Evolutionary conservation across 495 filamentous ascomycete genomes (phyloP).

Genomic region (Poronia punctata): DNA sequence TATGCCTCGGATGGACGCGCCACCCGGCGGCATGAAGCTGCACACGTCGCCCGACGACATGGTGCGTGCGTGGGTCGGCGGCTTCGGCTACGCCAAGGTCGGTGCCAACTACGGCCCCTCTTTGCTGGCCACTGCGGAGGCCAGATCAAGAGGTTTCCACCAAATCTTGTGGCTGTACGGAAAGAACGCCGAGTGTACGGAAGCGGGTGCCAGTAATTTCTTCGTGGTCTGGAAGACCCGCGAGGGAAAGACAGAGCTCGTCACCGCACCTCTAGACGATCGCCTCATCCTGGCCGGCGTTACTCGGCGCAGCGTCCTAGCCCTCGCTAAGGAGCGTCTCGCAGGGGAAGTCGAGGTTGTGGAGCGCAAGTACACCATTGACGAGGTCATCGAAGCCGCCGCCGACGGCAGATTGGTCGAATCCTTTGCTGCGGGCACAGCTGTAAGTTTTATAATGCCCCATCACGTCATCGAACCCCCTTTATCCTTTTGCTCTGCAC

Average conservation of each 20-base stretch:
- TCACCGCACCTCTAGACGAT: conserved; percentile 76
- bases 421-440: conserved; percentile 81
- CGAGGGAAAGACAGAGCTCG: conserved; percentile 60
- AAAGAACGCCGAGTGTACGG: conserved; percentile 65
- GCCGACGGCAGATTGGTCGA: conserved; percentile 74
- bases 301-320: conserved; percentile 67
- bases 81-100: conserved; percentile 84
- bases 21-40: conserved; percentile 60
- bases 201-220: conserved; percentile 90
- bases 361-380: conserved; percentile 73
- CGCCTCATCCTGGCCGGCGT: conserved; percentile 81
- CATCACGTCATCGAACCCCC: not conserved
- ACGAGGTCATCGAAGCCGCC: conserved; percentile 65
- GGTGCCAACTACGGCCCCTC: conserved; percentile 88
- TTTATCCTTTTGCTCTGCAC: not conserved
- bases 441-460: conserved; percentile 59
- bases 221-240: conserved; percentile 74
- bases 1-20: conserved; percentile 58
- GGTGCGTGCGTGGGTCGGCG: conserved; percentile 87
- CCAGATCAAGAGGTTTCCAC: conserved; percentile 62
- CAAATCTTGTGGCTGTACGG: conserved; percentile 93
- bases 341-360: conserved; percentile 60
- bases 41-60: conserved; percentile 70
- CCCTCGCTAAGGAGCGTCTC: conserved; percentile 61
- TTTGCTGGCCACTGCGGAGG: conserved; percentile 67